These are phyloP conservation scores for Drosera spatulata DNA, from an alignment of 179 eudicot species.

Conservation along the genomic window DNA sequence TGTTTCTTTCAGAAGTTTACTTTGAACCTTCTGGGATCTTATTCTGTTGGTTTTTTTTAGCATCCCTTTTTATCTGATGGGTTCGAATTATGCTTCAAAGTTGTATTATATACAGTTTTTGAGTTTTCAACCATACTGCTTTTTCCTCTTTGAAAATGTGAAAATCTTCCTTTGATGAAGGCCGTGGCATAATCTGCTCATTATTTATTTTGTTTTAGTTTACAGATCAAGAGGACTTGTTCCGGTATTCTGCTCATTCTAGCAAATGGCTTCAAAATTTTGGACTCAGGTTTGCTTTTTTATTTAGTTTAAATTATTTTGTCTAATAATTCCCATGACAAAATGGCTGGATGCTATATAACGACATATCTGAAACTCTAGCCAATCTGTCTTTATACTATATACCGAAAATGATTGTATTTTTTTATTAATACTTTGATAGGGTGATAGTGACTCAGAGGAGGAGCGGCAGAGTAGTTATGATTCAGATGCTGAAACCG, in stretches of 20 bases:
- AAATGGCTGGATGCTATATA: not conserved
- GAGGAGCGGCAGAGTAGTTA: conserved; percentile 34
- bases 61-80: too few relatives aligned
- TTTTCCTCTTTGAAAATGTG: too few relatives aligned
- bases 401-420: not conserved
- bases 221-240: too few relatives aligned
- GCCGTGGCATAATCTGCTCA: not conserved
- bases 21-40: too few relatives aligned
- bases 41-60: too few relatives aligned
- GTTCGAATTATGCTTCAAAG: too few relatives aligned
- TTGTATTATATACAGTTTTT: too few relatives aligned
- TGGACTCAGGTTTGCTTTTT: conserved; percentile 35
- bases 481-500: conserved; percentile 16
- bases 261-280: conserved; percentile 37
- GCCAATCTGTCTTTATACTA: not conserved
- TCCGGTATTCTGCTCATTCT: too few relatives aligned
- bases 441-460: conserved; percentile 62
- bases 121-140: too few relatives aligned
- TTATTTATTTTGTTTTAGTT: too few relatives aligned
- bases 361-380: not conserved
- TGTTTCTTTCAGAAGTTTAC: too few relatives aligned
- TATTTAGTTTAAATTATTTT: not conserved
- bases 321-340: not conserved
- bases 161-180: too few relatives aligned
- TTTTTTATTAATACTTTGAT: not conserved